These are phyloP conservation scores for Meredithiella fracta DNA, from an alignment of 2,329 filamentous ascomycete genomes.

Conservation along the genomic window DNA sequence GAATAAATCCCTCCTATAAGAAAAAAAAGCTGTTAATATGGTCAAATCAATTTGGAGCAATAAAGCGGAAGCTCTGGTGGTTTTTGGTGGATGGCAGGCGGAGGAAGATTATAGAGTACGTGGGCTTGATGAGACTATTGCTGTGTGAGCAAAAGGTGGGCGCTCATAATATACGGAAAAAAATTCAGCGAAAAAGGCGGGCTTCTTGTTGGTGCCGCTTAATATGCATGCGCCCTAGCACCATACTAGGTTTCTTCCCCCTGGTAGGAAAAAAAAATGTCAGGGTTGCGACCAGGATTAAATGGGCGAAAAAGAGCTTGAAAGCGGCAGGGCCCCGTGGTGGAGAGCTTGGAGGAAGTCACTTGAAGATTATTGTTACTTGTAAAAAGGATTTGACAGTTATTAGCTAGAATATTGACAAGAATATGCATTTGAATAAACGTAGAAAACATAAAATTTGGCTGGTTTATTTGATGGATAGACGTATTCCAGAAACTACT, in stretches of 20 bases:
- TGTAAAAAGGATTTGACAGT: too few relatives aligned
- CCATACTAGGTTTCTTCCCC: background rate
- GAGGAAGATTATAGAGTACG: background rate
- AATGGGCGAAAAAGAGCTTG: background rate
- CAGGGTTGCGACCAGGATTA: background rate
- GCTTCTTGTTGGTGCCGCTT: background rate
- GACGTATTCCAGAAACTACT: too few relatives aligned
- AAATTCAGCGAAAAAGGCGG: background rate
- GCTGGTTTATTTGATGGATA: too few relatives aligned
- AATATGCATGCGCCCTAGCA: background rate
- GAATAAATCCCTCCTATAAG: background rate
- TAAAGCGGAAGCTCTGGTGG: slow-evolving; percentile 1
- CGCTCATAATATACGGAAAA: background rate
- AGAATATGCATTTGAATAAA: too few relatives aligned
- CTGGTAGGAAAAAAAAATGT: background rate
- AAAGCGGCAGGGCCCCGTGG: background rate
- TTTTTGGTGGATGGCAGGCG: background rate
- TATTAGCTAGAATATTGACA: too few relatives aligned
- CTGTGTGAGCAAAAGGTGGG: background rate
- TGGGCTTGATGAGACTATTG: background rate
- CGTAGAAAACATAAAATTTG: too few relatives aligned
- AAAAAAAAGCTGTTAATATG: background rate
- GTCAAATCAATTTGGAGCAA: background rate
- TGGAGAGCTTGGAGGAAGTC: background rate
- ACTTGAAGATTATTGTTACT: background rate